phyloP scores from a whole-genome alignment of 2,329 filamentous ascomycete species.

The Nigrospora sphaerica region DNA sequence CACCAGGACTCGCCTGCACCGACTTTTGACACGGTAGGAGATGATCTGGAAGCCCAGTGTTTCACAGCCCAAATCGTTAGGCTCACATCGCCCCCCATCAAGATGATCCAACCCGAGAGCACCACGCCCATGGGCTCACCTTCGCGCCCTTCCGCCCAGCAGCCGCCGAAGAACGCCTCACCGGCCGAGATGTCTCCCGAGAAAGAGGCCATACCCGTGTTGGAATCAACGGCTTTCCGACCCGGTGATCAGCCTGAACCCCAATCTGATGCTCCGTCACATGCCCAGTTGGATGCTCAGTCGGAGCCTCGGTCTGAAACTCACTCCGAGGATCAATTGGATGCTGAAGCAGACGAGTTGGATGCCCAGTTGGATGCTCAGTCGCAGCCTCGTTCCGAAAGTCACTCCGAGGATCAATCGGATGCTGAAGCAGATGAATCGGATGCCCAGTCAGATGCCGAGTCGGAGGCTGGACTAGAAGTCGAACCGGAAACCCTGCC shows the following conservation, averaged over 20 bases:
- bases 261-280: not conserved
- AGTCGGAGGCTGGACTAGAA: not conserved
- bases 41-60: conserved; percentile 17
- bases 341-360: too few relatives aligned
- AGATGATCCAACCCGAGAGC: conserved; percentile 15
- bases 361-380: not conserved
- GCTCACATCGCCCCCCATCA: conserved; percentile 9
- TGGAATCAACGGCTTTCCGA: too few relatives aligned
- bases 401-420: too few relatives aligned
- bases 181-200: not conserved
- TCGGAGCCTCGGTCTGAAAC: too few relatives aligned
- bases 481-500: not conserved
- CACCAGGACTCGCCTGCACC: conserved; percentile 11
- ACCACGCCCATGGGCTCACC: conserved; percentile 25
- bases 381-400: too few relatives aligned
- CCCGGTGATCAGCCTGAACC: not conserved
- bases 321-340: too few relatives aligned
- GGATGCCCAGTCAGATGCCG: too few relatives aligned
- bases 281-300: not conserved
- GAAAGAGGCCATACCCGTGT: not conserved
- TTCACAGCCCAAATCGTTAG: conserved; percentile 16
- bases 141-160: not conserved
- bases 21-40: conserved; percentile 9
- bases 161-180: conserved; percentile 5
- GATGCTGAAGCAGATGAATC: too few relatives aligned